Conservation (phyloP, 495 filamentous ascomycete species). For the Bacidia rubella region DNA sequence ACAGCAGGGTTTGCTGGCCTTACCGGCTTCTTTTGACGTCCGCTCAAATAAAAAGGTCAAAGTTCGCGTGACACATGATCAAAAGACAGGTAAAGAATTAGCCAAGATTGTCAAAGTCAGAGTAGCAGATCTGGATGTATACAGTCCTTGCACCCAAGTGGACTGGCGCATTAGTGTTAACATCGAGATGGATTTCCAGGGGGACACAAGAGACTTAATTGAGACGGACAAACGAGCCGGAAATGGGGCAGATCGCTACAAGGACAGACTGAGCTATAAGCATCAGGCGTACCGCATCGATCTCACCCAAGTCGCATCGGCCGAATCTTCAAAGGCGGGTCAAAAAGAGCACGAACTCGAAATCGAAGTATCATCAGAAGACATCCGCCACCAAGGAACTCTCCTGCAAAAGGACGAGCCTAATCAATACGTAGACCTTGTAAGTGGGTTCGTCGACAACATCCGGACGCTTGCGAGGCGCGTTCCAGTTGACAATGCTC, state of each 20-base stretch:
- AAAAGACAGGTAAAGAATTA: slow-evolving; percentile 53
- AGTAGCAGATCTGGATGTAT: slow-evolving; percentile 70
- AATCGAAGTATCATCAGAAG: slow-evolving; percentile 58
- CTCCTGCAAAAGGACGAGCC: slow-evolving; percentile 41
- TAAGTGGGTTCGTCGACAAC: slow-evolving; percentile 78
- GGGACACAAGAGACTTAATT: slow-evolving; percentile 44
- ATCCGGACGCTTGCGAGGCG: slow-evolving; percentile 51
- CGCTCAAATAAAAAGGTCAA: slow-evolving; percentile 42
- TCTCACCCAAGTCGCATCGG: slow-evolving; percentile 67
- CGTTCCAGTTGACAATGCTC: not conserved
- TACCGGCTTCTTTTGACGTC: slow-evolving; percentile 40
- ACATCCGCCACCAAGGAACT: slow-evolving; percentile 55
- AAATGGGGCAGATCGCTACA: slow-evolving; percentile 49
- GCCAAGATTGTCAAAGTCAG: slow-evolving; percentile 82
- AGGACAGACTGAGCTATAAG: slow-evolving; percentile 79
- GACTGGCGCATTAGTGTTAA: slow-evolving; percentile 86
- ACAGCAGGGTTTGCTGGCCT: slow-evolving; percentile 30
- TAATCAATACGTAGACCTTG: slow-evolving; percentile 57
- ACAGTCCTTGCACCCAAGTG: slow-evolving; percentile 54
- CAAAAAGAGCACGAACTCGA: slow-evolving; percentile 81
- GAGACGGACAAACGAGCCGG: slow-evolving; percentile 27
- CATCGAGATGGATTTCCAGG: slow-evolving; percentile 76
- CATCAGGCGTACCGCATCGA: slow-evolving; percentile 79
- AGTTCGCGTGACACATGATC: slow-evolving; percentile 66
- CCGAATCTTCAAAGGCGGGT: slow-evolving; percentile 27